Conservation (phyloP, 805 yeast genomes). For the Lachancea nothofagi region DNA sequence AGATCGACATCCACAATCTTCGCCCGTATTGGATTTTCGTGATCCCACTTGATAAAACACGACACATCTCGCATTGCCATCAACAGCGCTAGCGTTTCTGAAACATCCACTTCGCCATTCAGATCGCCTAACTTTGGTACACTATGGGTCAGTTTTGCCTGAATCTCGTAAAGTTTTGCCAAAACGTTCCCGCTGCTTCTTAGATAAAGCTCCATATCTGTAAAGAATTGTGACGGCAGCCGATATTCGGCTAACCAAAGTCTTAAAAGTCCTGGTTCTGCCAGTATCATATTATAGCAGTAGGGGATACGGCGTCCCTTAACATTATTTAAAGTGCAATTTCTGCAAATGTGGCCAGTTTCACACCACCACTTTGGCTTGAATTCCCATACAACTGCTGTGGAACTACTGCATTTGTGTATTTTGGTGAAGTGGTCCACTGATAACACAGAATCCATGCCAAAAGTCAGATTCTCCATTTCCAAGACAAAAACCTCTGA, state of each 20-base stretch:
- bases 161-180: constrained; percentile 19
- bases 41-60: constrained; percentile 28
- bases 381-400: constrained; percentile 21
- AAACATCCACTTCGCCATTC: constrained; percentile 12
- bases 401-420: constrained; percentile 6
- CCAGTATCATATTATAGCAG: constrained; percentile 21
- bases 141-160: constrained; percentile 12
- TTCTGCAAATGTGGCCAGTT: constrained; percentile 11
- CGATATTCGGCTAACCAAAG: constrained; percentile 6
- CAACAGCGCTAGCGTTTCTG: constrained; percentile 22
- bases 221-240: constrained; percentile 16
- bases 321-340: constrained; percentile 26
- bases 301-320: constrained; percentile 21
- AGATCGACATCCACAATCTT: constrained; percentile 49
- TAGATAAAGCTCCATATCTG: constrained; percentile 22
- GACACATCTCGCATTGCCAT: constrained; percentile 39
- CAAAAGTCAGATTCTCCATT: constrained; percentile 19
- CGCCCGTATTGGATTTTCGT: constrained; percentile 5
- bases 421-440: constrained; percentile 26
- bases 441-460: background rate
- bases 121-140: constrained; percentile 1
- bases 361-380: constrained; percentile 32
- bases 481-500: constrained; percentile 13
- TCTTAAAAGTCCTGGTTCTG: constrained; percentile 10
- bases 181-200: constrained; percentile 19